phyloP scores from a whole-genome alignment of 176 grass and related monocot genomes.

The Carex littledalei region DNA sequence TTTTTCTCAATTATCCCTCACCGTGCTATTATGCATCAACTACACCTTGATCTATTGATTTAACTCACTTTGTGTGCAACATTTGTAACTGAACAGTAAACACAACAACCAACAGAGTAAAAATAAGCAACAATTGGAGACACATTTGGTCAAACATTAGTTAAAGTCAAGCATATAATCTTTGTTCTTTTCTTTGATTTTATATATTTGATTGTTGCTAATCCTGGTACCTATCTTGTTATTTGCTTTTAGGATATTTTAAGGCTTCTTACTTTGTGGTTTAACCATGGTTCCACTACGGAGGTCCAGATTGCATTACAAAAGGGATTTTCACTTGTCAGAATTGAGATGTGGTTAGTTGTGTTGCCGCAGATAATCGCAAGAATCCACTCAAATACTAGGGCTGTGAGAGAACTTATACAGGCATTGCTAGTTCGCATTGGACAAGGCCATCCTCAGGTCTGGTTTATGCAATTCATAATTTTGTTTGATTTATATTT shows the following conservation, averaged over 20 bases:
- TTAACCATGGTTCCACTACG: slow-evolving; percentile 76
- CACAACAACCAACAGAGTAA: background rate
- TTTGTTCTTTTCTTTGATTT: slow-evolving; percentile 24
- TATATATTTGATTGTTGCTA: background rate
- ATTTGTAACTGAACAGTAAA: background rate
- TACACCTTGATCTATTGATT: background rate
- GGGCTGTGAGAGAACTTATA: slow-evolving; percentile 88
- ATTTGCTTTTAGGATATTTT: slow-evolving; percentile 80
- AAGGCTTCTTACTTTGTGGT: slow-evolving; percentile 93
- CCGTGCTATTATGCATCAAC: background rate
- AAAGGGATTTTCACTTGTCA: slow-evolving; percentile 86
- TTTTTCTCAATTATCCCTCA: background rate
- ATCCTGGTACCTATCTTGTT: background rate
- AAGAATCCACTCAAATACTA: slow-evolving; percentile 97
- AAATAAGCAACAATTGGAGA: background rate
- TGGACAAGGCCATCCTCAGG: slow-evolving; percentile 92
- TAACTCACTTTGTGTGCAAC: background rate
- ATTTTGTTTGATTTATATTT: slow-evolving; percentile 11
- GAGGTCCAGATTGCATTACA: slow-evolving; percentile 89
- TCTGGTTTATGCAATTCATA: slow-evolving; percentile 25
- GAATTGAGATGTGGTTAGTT: slow-evolving; percentile 99
- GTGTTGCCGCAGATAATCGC: slow-evolving; percentile 98
- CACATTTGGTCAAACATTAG: background rate
- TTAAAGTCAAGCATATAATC: background rate
- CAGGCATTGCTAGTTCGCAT: slow-evolving; percentile 87